Conservation (phyloP, 768 basidiomycete genomes). For the Roridomyces roridus region DNA sequence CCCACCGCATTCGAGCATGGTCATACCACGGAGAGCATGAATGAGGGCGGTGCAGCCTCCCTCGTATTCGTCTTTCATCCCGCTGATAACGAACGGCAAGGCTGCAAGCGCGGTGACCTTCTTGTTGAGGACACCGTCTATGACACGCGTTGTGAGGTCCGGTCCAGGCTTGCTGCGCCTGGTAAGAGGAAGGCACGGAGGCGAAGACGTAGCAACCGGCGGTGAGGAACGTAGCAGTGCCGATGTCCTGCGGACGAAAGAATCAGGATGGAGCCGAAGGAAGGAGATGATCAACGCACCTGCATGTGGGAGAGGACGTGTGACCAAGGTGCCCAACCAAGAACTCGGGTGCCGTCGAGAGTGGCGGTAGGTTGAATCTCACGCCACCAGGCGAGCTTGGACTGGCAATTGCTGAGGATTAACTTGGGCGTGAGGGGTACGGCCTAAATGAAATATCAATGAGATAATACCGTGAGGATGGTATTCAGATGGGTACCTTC, state of each 20-base stretch:
- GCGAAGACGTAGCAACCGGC: slow-evolving; percentile 26
- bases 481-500: background rate
- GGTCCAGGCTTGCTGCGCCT: background rate
- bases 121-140: slow-evolving; percentile 6
- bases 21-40: slow-evolving; percentile 5
- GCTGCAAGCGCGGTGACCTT: slow-evolving; percentile 6
- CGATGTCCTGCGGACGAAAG: slow-evolving; percentile 7
- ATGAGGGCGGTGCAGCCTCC: background rate
- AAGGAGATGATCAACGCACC: background rate
- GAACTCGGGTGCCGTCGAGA: slow-evolving; percentile 14
- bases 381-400: slow-evolving; percentile 22
- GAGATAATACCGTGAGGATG: background rate
- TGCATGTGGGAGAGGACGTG: slow-evolving; percentile 21
- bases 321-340: slow-evolving; percentile 25
- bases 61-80: slow-evolving; percentile 16
- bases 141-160: slow-evolving; percentile 3
- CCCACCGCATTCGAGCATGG: slow-evolving; percentile 19
- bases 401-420: slow-evolving; percentile 2
- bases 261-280: background rate
- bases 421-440: slow-evolving; percentile 16
- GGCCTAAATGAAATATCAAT: background rate
- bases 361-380: background rate
- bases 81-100: slow-evolving; percentile 16
- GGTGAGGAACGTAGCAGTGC: slow-evolving; percentile 12
- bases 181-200: slow-evolving; percentile 13